Evolutionary conservation across 192 early-diverging fungal species (phyloP), one percentile per base, ranked within the genome.

Genomic region (Entomortierella chlamydospora): DNA sequence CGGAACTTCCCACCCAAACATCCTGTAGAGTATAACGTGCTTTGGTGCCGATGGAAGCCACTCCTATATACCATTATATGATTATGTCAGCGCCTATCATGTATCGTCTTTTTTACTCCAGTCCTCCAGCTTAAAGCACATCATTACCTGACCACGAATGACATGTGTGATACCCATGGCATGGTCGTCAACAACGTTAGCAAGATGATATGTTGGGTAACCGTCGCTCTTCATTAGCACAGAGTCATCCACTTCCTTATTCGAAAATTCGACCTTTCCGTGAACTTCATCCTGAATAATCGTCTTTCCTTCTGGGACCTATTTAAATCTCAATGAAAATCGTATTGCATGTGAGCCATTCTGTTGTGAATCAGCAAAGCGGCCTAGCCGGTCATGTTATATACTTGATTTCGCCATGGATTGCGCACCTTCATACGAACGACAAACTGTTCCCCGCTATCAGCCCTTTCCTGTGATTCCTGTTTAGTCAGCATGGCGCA

Each of bases 11-110:
- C 94, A 96, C 2, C 90, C 91, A 76, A 98, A 89, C 22, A 94
- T 91, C 23, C 83, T 68, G 81, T 96, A 97, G 22, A 98, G 85
- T 6, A 95, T 72, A 2, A 94, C 66, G 83, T 98, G 97, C 70
- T 96, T 97, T 39, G 97, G 95, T 12, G 95, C 96, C 11, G 95
- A 96, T 25, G 95, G 86, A 31, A 98, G 86, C 97, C 97, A 98
- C 82, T 98, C 97, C 82, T 88, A 66, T 34, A 11, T 11, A 28
- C 18, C 18, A 26, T 12, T 51, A 57, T 3, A 45, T 18, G 29
- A n/a, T n/a, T n/a, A n/a, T n/a, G n/a, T n/a, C n/a, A n/a, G n/a
- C n/a, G n/a, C n/a, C n/a, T n/a, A n/a, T n/a, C n/a, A n/a, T n/a
- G n/a, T n/a, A n/a, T n/a, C n/a, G n/a, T n/a, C n/a, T n/a, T n/a